phyloP scores from a whole-genome alignment of 352 stramenopile genomes.

The Phytopythium chamaehyphon region DNA sequence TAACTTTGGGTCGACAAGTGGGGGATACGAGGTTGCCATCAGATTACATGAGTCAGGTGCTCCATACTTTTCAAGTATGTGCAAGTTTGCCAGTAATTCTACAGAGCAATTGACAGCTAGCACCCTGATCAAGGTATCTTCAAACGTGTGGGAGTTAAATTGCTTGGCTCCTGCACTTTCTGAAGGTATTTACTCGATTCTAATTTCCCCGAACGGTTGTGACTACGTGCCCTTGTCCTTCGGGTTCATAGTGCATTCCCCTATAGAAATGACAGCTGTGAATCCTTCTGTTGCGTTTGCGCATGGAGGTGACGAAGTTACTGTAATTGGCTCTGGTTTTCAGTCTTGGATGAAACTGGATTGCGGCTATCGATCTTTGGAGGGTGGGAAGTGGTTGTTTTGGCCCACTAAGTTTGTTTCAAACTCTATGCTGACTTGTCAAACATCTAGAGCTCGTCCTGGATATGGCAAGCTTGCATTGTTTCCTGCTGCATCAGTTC shows the following conservation, averaged over 20 bases:
- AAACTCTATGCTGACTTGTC: conserved; percentile 20
- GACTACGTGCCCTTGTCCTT: conserved; percentile 18
- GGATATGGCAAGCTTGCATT: conserved; percentile 17
- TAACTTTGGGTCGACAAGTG: conserved; percentile 20
- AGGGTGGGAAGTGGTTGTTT: conserved; percentile 11
- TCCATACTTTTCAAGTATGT: conserved; percentile 12
- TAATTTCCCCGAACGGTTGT: conserved; percentile 32
- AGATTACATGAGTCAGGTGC: conserved; percentile 9
- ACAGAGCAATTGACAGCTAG: conserved; percentile 5
- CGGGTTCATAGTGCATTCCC: conserved; percentile 23
- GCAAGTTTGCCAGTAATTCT: conserved; percentile 18
- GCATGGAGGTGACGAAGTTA: conserved; percentile 12
- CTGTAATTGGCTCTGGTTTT: conserved; percentile 28
- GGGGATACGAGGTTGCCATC: conserved; percentile 19
- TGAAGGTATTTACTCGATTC: conserved; percentile 21
- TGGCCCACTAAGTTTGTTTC: conserved; percentile 19
- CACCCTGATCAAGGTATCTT: neutral
- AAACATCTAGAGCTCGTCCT: conserved; percentile 8
- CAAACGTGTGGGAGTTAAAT: conserved; percentile 1
- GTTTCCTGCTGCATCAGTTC: conserved; percentile 18
- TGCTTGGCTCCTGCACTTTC: conserved; percentile 22
- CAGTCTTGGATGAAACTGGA: conserved; percentile 31
- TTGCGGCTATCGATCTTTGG: conserved; percentile 40
- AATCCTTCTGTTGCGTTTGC: conserved; percentile 16
- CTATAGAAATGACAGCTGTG: conserved; percentile 15